A percentile compares a stretch with the other conserved stretches of the same genome.
phyloP scores from a whole-genome alignment of 2,329 filamentous ascomycete species.

The Colletotrichum theobromicola region DNA sequence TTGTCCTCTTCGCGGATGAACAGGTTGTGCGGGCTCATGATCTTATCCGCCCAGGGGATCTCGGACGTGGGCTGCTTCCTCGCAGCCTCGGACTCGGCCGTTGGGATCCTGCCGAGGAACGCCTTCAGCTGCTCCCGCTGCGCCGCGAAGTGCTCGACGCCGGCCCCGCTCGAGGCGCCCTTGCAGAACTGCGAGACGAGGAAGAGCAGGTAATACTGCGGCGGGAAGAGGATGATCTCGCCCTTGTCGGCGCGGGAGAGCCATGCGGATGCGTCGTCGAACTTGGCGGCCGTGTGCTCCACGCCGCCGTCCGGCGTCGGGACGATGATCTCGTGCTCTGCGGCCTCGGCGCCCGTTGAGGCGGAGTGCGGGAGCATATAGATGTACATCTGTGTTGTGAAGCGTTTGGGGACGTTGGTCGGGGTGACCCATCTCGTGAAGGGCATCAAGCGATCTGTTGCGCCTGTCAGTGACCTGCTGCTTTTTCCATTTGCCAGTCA shows the following conservation, averaged over 20 bases:
- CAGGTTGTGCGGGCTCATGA: conserved; percentile 61
- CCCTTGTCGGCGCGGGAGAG: conserved; percentile 65
- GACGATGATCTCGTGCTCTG: conserved; percentile 59
- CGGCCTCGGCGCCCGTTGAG: conserved; percentile 34
- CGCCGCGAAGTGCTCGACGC: conserved; percentile 41
- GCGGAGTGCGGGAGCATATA: conserved; percentile 77
- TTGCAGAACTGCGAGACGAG: conserved; percentile 61
- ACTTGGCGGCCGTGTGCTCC: conserved; percentile 76
- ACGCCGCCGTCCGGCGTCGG: conserved; percentile 74
- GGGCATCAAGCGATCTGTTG: conserved; percentile 70
- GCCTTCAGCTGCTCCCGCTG: conserved; percentile 58
- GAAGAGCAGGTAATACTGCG: conserved; percentile 78
- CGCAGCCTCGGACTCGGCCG: conserved; percentile 43
- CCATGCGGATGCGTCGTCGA: conserved; percentile 75
- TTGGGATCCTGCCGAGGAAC: conserved; percentile 55
- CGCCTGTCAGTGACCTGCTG: no score
- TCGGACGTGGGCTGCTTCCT: conserved; percentile 43
- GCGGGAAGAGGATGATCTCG: conserved; percentile 86
- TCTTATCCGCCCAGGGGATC: conserved; percentile 65
- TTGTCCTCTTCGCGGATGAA: conserved; percentile 49
- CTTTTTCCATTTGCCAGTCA: no score
- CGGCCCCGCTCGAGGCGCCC: conserved; percentile 32
- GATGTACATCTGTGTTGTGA: conserved; percentile 96
- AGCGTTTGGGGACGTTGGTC: conserved; percentile 72
- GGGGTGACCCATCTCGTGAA: conserved; percentile 96